These are phyloP conservation scores for Dysphania ambrosioides DNA, from an alignment of 148 eudicot species.

Conservation along the genomic window DNA sequence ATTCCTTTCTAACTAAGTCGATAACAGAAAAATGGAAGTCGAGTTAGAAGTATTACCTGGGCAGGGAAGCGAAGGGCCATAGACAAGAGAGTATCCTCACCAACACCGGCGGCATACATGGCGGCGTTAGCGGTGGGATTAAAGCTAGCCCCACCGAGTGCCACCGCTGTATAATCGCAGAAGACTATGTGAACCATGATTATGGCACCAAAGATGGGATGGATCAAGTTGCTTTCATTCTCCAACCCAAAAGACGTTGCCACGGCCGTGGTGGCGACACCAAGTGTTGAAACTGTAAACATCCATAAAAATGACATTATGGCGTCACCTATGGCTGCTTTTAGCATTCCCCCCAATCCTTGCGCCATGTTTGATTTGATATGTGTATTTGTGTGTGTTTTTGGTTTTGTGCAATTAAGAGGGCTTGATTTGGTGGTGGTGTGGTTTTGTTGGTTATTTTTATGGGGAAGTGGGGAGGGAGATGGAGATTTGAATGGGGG, in stretches of 20 bases:
- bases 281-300: constrained; percentile 28
- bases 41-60: constrained; percentile 14
- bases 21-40: not conserved
- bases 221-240: constrained; percentile 6
- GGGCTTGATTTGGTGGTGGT: not conserved
- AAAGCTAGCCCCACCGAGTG: constrained; percentile 44
- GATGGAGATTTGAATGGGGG: not conserved
- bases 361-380: not conserved
- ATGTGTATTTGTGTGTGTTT: not conserved
- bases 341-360: not conserved
- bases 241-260: constrained; percentile 22
- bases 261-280: constrained; percentile 6
- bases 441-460: too few relatives aligned
- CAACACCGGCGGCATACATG: constrained; percentile 36
- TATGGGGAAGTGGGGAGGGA: not conserved
- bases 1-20: too few relatives aligned
- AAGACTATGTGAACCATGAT: constrained; percentile 22
- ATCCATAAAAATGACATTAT: constrained; percentile 25
- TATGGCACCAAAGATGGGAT: constrained; percentile 2
- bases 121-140: constrained; percentile 39
- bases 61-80: constrained; percentile 38
- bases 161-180: constrained; percentile 21
- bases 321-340: constrained; percentile 17
- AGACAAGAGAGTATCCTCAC: constrained; percentile 30
- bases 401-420: not conserved